Conservation (phyloP, 179 eudicot genomes). For the Camellia oleifera region DNA sequence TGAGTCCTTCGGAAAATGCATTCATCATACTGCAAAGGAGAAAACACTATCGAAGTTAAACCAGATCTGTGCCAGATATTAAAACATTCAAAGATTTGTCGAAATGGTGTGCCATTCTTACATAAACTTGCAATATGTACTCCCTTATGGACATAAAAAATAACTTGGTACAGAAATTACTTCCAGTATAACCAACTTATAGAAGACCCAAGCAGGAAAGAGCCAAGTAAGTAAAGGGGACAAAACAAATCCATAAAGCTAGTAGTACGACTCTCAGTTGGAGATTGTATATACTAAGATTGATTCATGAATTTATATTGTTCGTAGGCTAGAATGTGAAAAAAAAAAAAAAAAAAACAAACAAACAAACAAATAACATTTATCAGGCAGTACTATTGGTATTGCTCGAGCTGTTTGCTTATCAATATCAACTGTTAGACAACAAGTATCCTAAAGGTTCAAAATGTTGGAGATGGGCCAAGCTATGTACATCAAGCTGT, state of each 20-base stretch:
- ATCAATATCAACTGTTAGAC: neutral
- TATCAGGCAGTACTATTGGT: neutral
- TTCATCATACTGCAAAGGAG: constrained; percentile 81
- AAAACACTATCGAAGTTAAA: neutral
- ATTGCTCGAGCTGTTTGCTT: neutral
- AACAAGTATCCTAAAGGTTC: neutral
- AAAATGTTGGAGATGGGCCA: neutral
- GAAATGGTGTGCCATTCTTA: neutral
- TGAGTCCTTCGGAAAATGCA: constrained; percentile 93
- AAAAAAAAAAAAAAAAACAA: no score
- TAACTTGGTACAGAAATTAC: neutral
- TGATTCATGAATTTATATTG: no score
- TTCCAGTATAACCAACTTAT: neutral
- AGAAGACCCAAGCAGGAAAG: neutral
- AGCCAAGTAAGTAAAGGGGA: neutral
- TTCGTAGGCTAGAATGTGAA: no score
- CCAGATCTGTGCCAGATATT: neutral
- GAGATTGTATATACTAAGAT: no score
- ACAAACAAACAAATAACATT: no score
- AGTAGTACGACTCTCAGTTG: no score
- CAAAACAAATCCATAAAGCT: no score
- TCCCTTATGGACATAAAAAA: neutral
- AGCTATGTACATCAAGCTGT: neutral
- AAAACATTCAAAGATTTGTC: neutral
- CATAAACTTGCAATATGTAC: neutral